A percentile compares a stretch with the other conserved stretches of the same genome.
These are phyloP conservation scores for Chaetomiaceae sp. DNA, from an alignment of 2,329 filamentous ascomycete genomes.

Conservation along the genomic window DNA sequence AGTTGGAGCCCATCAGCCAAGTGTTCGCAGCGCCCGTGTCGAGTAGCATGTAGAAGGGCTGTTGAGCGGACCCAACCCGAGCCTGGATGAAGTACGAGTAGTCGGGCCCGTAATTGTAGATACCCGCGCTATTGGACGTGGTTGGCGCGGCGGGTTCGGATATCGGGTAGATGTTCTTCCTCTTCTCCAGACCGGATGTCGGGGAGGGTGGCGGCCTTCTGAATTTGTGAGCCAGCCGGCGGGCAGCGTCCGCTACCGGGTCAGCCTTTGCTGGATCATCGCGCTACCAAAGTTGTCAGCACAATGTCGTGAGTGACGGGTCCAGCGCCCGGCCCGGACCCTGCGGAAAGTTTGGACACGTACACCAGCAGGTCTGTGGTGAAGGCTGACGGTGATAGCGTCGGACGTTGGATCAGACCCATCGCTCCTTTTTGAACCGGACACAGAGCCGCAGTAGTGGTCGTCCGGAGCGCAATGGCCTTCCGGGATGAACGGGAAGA, in stretches of 20 bases:
- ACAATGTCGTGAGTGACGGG: neutral
- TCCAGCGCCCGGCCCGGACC: too few species aligned
- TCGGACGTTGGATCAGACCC: neutral
- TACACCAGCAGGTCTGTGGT: slow-evolving; percentile 36
- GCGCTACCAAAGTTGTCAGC: slow-evolving; percentile 30
- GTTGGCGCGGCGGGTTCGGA: slow-evolving; percentile 44
- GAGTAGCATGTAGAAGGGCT: slow-evolving; percentile 57
- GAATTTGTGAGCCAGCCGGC: slow-evolving; percentile 40
- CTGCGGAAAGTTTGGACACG: too few species aligned
- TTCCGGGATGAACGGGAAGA: slow-evolving; percentile 43
- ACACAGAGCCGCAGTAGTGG: slow-evolving; percentile 9
- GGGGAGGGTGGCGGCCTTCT: slow-evolving; percentile 26
- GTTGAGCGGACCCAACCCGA: slow-evolving; percentile 50
- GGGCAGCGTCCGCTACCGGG: slow-evolving; percentile 37
- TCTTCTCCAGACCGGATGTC: slow-evolving; percentile 31
- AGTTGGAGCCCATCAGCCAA: slow-evolving; percentile 76
- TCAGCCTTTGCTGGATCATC: slow-evolving; percentile 34
- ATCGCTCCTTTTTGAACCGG: slow-evolving; percentile 13
- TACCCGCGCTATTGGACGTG: slow-evolving; percentile 47
- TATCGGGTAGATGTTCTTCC: slow-evolving; percentile 46
- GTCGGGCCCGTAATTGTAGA: slow-evolving; percentile 62
- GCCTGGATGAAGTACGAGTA: slow-evolving; percentile 62
- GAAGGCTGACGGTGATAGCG: slow-evolving; percentile 40
- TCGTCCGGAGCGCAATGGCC: slow-evolving; percentile 20
- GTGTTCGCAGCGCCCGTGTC: slow-evolving; percentile 68